Conservation (phyloP, 345 rosid genomes). For the Pugionium cornutum region DNA sequence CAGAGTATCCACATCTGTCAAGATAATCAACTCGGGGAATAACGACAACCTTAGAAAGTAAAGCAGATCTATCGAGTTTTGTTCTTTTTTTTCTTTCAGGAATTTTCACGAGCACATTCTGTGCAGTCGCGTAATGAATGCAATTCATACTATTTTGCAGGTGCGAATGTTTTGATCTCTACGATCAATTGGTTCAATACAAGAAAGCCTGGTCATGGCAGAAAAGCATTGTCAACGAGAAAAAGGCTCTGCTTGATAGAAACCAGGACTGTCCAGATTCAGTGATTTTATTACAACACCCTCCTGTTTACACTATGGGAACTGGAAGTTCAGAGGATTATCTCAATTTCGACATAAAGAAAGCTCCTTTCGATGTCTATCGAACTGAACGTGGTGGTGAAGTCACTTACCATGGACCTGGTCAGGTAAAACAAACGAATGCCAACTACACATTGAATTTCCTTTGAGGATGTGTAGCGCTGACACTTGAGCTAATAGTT, state of each 20-base stretch:
- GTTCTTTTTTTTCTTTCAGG: slow-evolving; percentile 10
- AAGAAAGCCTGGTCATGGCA: slow-evolving; percentile 77
- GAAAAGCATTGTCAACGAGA: slow-evolving; percentile 56
- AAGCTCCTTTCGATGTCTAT: slow-evolving; percentile 68
- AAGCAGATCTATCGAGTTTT: not conserved
- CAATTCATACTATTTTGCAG: slow-evolving; percentile 31
- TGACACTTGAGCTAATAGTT: not conserved
- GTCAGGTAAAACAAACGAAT: slow-evolving; percentile 52
- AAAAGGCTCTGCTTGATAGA: slow-evolving; percentile 49
- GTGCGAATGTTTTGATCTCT: slow-evolving; percentile 69
- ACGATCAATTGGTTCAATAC: slow-evolving; percentile 58
- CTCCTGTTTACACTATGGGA: slow-evolving; percentile 75
- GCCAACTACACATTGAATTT: not conserved
- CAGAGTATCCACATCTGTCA: slow-evolving; percentile 17
- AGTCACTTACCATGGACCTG: slow-evolving; percentile 92
- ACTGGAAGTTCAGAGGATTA: slow-evolving; percentile 55
- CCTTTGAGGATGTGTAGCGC: not conserved
- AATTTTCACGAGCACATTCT: slow-evolving; percentile 41
- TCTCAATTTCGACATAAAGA: slow-evolving; percentile 58
- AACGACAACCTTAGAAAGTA: slow-evolving; percentile 33
- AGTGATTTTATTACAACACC: slow-evolving; percentile 64
- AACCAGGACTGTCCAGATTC: slow-evolving; percentile 61
- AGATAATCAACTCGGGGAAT: slow-evolving; percentile 14
- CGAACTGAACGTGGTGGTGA: slow-evolving; percentile 91
- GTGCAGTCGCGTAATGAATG: not conserved